Base-by-base conservation (phyloP, 768 basidiomycete species). In the Saitozyma podzolica region DNA sequence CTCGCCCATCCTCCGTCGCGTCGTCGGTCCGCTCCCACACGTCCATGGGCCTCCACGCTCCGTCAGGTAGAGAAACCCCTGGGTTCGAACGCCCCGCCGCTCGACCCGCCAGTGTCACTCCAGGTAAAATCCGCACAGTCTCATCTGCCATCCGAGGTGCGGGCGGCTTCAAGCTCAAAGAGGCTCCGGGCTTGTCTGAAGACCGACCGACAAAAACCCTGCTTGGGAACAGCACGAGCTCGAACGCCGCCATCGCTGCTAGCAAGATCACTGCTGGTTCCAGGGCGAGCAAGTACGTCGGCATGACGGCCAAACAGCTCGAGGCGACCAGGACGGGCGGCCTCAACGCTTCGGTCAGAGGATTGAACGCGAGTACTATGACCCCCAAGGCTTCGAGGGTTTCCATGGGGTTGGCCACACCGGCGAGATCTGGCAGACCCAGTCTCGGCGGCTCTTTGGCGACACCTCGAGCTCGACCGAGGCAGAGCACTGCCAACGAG, bases 221-320 rank as follows among this genome's bases (percentile, higher is more conserved):
- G 9, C 61, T 72, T 8, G 74, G 74, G 3, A 69, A 65, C 9
- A 70, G 68, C 52, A 72, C 74, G 1, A 62, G 64, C n/a, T 54
- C 71, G 8, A 74, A 72, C 61, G 58, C 75, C 3, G 66, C 59
- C 11, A 48, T 59, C 9, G 54, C 70, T 9, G 64, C 62, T 14
- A 65, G 77, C 40, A 82, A 81, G 62, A 87, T 93, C 61, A 91
- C 91, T 3, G 87, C 86, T 7, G 91, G 91, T 3, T 91, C 91
- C 3, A 83, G 92, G 50, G 91, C 92, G 9, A 88, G 89, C 49
- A 89, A 88, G 77, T 93, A 92, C 75, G 82, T 88, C 40, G 86
- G 87, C 14, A 86, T 92, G 85, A 93, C 90, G 0, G 91, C 91
- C 0, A 86, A 88, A 73, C 89, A 92, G 68, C 84, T 94, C 39